These are phyloP conservation scores for Metarhizium anisopliae DNA, from an alignment of 2,329 filamentous ascomycete species.

Conservation along the genomic window DNA sequence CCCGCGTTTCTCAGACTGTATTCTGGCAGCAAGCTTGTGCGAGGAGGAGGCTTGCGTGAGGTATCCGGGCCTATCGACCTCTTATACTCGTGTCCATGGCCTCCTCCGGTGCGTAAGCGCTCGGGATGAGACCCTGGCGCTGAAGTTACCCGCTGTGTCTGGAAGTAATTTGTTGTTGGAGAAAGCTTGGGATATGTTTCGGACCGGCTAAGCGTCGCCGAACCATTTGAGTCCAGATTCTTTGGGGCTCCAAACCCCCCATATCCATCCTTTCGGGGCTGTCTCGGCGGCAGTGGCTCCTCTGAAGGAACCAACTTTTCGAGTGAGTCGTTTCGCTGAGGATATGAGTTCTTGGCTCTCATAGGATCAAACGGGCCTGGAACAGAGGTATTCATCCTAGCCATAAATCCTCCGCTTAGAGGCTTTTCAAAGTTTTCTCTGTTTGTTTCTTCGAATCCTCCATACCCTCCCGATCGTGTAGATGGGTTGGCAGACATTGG, in stretches of 20 bases:
- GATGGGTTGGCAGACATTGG: background rate
- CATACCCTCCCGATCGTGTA: constrained; percentile 37
- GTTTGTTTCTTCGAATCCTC: constrained; percentile 27
- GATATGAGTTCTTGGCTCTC: constrained; percentile 26
- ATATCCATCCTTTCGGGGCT: constrained; percentile 44
- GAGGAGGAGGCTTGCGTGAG: constrained; percentile 42
- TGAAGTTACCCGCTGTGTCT: constrained; percentile 32
- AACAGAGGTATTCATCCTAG: constrained; percentile 56
- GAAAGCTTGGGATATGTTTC: constrained; percentile 43
- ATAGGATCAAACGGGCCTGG: constrained; percentile 55
- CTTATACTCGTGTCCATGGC: constrained; percentile 21
- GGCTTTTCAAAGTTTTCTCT: constrained; percentile 7
- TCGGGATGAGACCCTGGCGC: constrained; percentile 35
- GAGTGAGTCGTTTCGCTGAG: constrained; percentile 20
- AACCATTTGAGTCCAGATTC: constrained; percentile 27
- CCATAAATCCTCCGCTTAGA: constrained; percentile 34
- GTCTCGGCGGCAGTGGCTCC: constrained; percentile 21
- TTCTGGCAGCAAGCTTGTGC: constrained; percentile 37
- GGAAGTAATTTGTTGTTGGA: constrained; percentile 26
- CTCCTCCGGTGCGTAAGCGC: constrained; percentile 18
- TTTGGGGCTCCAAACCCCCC: constrained; percentile 46
- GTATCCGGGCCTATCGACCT: constrained; percentile 40
- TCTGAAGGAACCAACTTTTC: constrained; percentile 9
- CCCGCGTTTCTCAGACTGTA: constrained; percentile 24
- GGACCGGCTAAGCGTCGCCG: constrained; percentile 33